These are phyloP conservation scores for Fusarium xyrophilum DNA, from an alignment of 2,329 filamentous ascomycete genomes.

Conservation along the genomic window DNA sequence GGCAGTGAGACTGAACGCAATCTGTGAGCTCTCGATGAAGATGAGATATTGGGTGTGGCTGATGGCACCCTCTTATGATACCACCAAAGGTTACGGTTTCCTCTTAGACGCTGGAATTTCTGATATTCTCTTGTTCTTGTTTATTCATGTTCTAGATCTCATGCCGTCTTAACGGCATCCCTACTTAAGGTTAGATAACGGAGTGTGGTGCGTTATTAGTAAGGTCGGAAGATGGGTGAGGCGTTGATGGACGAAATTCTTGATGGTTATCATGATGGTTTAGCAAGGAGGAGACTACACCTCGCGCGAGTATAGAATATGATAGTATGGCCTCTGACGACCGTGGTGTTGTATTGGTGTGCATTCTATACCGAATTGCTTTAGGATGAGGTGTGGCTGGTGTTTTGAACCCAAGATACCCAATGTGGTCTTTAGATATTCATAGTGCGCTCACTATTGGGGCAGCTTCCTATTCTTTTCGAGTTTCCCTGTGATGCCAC, in stretches of 20 bases:
- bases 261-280: neutral
- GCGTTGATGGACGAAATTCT: slow-evolving; percentile 29
- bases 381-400: slow-evolving; percentile 11
- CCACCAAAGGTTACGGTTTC: slow-evolving; percentile 13
- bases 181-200: slow-evolving; percentile 13
- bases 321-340: slow-evolving; percentile 21
- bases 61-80: slow-evolving; percentile 30
- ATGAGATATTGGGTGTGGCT: neutral
- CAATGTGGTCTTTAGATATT: slow-evolving; percentile 6
- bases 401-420: slow-evolving; percentile 19
- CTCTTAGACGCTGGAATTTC: slow-evolving; percentile 20
- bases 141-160: slow-evolving; percentile 23
- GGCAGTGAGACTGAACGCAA: slow-evolving; percentile 51
- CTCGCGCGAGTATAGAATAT: slow-evolving; percentile 22
- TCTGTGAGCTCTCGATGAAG: neutral
- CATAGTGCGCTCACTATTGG: neutral
- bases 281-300: neutral
- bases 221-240: slow-evolving; percentile 12
- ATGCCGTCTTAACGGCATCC: slow-evolving; percentile 1
- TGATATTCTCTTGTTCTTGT: slow-evolving; percentile 1
- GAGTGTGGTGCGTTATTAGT: slow-evolving; percentile 1
- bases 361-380: neutral
- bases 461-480: neutral
- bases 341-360: slow-evolving; percentile 17
- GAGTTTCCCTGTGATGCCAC: neutral